Evolutionary conservation across 73 alveolate species (phyloP), one percentile per base, ranked within the genome.

Genomic region (Symbiodinium pilosum): DNA sequence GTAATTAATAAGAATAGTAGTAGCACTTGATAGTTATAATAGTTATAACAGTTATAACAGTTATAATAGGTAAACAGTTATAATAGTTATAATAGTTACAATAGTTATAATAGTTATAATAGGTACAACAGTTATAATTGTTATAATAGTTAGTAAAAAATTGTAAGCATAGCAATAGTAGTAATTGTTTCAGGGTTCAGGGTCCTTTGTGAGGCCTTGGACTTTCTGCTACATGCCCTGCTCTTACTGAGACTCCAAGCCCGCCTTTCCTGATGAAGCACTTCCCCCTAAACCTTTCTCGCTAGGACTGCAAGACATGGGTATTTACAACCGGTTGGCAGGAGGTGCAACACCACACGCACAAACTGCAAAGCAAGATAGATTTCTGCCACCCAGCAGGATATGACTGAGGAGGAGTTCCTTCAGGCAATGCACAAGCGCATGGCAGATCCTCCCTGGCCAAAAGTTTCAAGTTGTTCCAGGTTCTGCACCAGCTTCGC

Each of bases 241-340:
- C 73, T 30, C 73, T 9, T 30, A 54, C 14, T 16, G 73, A 16
- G n/a, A n/a, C n/a, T n/a, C n/a, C n/a, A n/a, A n/a, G n/a, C n/a
- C n/a, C n/a, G n/a, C n/a, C n/a, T n/a, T n/a, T n/a, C n/a, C n/a
- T n/a, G n/a, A n/a, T n/a, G n/a, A n/a, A n/a, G n/a, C n/a, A n/a
- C n/a, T n/a, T n/a, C n/a, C n/a, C n/a, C n/a, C n/a, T n/a, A n/a
- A n/a, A n/a, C n/a, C n/a, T n/a, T n/a, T n/a, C n/a, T n/a, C n/a
- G n/a, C n/a, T 9, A 64, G 81, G 81, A 64, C 81, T 64, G 69
- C 98, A 93, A 93, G 39, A 42, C 83, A 7, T 93, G 98, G 98
- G 92, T 93, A 34, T 93, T 43, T 84, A 93, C 93, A 42, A 93
- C 98, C 11, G 98, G 98, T 16, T 93, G 98, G 98, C 93, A 93